Evolutionary conservation across 768 basidiomycete genomes (phyloP).

Genomic region (Hygrophoropsis aurantiaca): DNA sequence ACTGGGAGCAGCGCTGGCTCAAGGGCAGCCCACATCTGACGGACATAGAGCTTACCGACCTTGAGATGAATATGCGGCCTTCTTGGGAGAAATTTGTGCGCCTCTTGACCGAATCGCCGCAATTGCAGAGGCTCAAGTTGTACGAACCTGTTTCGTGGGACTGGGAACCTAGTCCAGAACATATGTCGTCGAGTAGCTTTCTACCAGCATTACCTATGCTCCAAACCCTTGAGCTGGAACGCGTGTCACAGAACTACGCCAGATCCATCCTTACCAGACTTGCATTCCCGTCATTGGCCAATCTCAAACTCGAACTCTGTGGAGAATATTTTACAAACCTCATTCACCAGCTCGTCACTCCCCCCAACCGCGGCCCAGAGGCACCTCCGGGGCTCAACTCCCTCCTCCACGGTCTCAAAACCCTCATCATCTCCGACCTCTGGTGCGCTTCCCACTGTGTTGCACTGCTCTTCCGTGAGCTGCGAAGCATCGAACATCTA

Average conservation of each 20-base stretch:
- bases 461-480: conserved; percentile 43
- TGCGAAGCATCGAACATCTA: conserved; percentile 46
- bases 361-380: conserved; percentile 17
- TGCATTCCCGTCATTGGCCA: conserved; percentile 33
- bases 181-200: conserved; percentile 30
- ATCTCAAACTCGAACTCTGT: conserved; percentile 54
- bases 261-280: conserved; percentile 23
- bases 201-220: conserved; percentile 27
- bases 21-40: conserved; percentile 29
- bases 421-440: conserved; percentile 53
- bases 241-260: conserved; percentile 47
- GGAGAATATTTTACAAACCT: conserved; percentile 53
- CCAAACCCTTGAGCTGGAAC: conserved; percentile 44
- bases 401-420: conserved; percentile 44
- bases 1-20: conserved; percentile 52
- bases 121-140: conserved; percentile 47
- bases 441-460: conserved; percentile 37
- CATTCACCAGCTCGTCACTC: conserved; percentile 38
- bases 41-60: conserved; percentile 61
- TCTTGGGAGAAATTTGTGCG: conserved; percentile 50
- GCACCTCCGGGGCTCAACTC: conserved; percentile 39
- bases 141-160: conserved; percentile 57
- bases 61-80: conserved; percentile 62
- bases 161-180: conserved; percentile 12
- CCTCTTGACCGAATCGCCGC: conserved; percentile 53